A percentile compares a stretch with the other conserved stretches of the same genome.
Evolutionary conservation across 306 rosid species (phyloP).

Genomic region (Dalbergia cultrata): DNA sequence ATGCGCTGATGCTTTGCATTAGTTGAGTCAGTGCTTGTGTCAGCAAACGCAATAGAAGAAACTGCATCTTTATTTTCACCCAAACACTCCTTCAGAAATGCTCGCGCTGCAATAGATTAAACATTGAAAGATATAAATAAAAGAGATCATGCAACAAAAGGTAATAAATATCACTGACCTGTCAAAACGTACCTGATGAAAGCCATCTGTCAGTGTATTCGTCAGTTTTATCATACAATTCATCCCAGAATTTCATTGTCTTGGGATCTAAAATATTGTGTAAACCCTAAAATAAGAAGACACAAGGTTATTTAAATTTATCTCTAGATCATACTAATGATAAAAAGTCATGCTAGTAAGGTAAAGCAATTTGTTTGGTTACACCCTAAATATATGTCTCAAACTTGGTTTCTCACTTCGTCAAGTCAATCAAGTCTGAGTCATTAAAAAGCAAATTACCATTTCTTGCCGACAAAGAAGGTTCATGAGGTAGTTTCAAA

Average conservation of each 20-base stretch:
- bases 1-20: constrained; percentile 55
- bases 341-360: constrained; percentile 31
- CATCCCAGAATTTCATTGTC: constrained; percentile 68
- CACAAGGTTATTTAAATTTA: constrained; percentile 29
- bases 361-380: constrained; percentile 27
- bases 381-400: constrained; percentile 25
- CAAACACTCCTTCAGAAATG: constrained; percentile 79
- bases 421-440: constrained; percentile 28
- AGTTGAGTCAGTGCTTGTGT: constrained; percentile 54
- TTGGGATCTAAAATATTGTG: constrained; percentile 66
- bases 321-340: constrained; percentile 26
- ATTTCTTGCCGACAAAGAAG: constrained; percentile 33
- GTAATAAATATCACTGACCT: constrained; percentile 17
- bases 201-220: constrained; percentile 91
- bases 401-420: constrained; percentile 27
- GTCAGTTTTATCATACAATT: constrained; percentile 82
- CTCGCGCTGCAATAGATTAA: constrained; percentile 62
- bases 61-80: constrained; percentile 52
- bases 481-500: constrained; percentile 3
- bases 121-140: constrained; percentile 33
- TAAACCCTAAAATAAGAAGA: constrained; percentile 71
- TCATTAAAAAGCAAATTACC: constrained; percentile 31
- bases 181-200: constrained; percentile 74
- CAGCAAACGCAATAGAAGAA: constrained; percentile 56
- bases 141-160: constrained; percentile 28